phyloP scores from a whole-genome alignment of 305 asterid species.

The Vinca major region DNA sequence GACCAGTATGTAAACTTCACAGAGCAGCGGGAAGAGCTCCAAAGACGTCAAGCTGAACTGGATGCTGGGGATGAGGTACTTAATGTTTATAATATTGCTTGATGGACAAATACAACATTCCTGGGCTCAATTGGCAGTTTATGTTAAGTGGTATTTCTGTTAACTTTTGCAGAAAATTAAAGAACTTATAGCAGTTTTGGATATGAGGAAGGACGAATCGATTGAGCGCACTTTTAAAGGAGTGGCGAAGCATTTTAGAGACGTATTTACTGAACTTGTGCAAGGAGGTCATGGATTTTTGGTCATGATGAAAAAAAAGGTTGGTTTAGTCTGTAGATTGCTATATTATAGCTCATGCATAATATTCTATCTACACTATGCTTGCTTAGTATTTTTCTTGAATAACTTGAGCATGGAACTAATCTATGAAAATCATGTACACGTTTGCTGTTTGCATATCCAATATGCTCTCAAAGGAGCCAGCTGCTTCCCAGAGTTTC shows the following conservation, averaged over 20 bases:
- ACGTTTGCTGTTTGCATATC: not conserved
- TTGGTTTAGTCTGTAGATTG: constrained; percentile 25
- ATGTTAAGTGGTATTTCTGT: constrained; percentile 18
- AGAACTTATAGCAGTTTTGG: constrained; percentile 87
- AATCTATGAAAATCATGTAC: not conserved
- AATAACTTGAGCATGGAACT: not conserved
- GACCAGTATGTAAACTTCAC: constrained; percentile 97
- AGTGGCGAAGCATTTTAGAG: constrained; percentile 94
- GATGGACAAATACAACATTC: constrained; percentile 11
- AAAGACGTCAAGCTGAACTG: constrained; percentile 85
- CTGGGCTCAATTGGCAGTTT: constrained; percentile 12
- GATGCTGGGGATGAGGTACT: constrained; percentile 95
- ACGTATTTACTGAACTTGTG: constrained; percentile 94
- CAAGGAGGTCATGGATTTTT: constrained; percentile 97
- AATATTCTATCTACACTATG: not conserved
- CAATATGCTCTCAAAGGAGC: not conserved
- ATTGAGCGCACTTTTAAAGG: constrained; percentile 99
- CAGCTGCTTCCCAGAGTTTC: not conserved
- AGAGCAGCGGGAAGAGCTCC: constrained; percentile 93
- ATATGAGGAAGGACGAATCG: constrained; percentile 98
- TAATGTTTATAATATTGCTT: constrained; percentile 17
- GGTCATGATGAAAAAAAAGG: constrained; percentile 98
- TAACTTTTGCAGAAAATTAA: constrained; percentile 70
- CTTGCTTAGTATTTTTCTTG: not conserved
- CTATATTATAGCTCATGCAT: constrained; percentile 3